Conservation (phyloP, 2,329 filamentous ascomycete species). For the Phyllosticta citriasiana region DNA sequence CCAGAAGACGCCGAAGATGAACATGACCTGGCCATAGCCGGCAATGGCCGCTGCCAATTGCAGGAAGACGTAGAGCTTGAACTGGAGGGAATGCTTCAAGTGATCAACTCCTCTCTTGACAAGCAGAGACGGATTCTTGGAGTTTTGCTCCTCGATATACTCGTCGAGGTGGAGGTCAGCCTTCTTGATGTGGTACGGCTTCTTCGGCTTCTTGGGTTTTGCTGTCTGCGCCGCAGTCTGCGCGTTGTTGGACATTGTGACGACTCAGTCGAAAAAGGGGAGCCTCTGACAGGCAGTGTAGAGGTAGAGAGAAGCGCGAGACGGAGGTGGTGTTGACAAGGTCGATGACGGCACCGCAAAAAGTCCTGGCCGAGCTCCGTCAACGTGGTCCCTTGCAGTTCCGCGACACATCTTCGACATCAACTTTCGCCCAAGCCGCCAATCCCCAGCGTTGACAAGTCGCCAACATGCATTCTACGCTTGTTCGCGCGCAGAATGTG, state of each 20-base stretch:
- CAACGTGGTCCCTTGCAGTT: constrained; percentile 7
- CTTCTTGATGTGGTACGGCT: constrained; percentile 22
- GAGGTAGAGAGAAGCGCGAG: not conserved
- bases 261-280: not conserved
- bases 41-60: constrained; percentile 16
- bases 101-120: constrained; percentile 14
- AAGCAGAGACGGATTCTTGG: constrained; percentile 15
- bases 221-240: not conserved
- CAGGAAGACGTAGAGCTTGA: constrained; percentile 20
- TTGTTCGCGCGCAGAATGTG: constrained; percentile 79
- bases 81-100: constrained; percentile 18
- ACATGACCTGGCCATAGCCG: constrained; percentile 20
- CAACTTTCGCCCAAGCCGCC: not conserved
- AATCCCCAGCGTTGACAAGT: not conserved
- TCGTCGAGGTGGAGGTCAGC: constrained; percentile 22
- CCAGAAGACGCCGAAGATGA: constrained; percentile 22
- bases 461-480: constrained; percentile 68
- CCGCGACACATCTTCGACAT: not conserved
- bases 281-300: not conserved
- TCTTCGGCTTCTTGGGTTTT: constrained; percentile 16
- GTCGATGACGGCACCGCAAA: not conserved
- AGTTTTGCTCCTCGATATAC: constrained; percentile 21
- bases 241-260: constrained; percentile 2
- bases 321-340: not conserved
- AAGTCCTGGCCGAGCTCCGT: constrained; percentile 8